These are phyloP conservation scores for Plicaturopsis crispa DNA, from an alignment of 768 basidiomycete species.

Conservation along the genomic window DNA sequence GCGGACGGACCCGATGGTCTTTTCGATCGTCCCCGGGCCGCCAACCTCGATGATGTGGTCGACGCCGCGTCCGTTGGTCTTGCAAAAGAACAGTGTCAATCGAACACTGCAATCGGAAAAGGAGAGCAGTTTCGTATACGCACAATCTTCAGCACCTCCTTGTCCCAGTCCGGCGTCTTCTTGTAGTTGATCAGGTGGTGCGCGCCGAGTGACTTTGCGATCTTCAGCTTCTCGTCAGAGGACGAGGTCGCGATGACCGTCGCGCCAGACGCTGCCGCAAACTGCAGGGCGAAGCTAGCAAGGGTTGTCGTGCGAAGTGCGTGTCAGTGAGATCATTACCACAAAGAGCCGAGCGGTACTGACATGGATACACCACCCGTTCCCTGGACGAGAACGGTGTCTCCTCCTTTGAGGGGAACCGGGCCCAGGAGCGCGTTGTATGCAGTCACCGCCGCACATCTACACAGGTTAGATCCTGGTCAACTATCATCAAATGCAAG, in stretches of 20 bases:
- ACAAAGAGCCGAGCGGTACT: conserved; percentile 4
- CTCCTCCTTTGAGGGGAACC: conserved; percentile 46
- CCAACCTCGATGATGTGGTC: conserved; percentile 44
- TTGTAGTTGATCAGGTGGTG: conserved; percentile 57
- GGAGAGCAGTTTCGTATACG: conserved; percentile 7
- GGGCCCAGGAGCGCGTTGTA: conserved; percentile 51
- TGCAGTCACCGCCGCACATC: conserved; percentile 56
- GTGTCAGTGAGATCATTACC: neutral
- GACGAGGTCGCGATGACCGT: conserved; percentile 62
- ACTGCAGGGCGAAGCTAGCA: conserved; percentile 45
- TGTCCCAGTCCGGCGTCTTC: conserved; percentile 49
- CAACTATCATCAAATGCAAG: neutral
- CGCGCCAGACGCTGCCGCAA: conserved; percentile 57
- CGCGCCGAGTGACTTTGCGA: conserved; percentile 43
- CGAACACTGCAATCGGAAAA: neutral
- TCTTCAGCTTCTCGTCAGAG: conserved; percentile 52
- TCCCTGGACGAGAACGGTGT: conserved; percentile 47
- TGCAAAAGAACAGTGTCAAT: conserved; percentile 1
- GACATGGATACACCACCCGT: conserved; percentile 52
- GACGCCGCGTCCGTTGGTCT: conserved; percentile 23
- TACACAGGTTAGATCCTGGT: conserved; percentile 8
- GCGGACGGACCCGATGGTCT: conserved; percentile 30
- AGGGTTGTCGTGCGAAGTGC: conserved; percentile 9
- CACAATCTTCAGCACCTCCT: conserved; percentile 39
- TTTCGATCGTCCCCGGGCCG: conserved; percentile 42